phyloP scores from a whole-genome alignment of 2,329 filamentous ascomycete genomes.

The Colletotrichum lentis region DNA sequence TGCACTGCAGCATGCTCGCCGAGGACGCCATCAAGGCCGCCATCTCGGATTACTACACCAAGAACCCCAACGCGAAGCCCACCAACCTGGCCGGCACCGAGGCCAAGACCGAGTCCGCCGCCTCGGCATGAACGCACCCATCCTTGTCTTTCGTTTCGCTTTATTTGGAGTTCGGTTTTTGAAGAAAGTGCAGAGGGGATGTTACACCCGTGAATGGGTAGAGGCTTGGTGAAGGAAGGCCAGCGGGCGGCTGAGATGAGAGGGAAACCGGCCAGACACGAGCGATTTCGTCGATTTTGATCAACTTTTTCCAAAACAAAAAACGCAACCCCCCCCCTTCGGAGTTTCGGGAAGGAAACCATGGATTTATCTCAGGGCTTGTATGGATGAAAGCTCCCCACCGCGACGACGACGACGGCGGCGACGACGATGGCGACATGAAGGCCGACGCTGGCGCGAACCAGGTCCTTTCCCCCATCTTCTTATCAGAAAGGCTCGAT shows the following conservation, averaged over 20 bases:
- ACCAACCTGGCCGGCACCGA: slow-evolving; percentile 82
- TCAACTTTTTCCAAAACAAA: slow-evolving; percentile 14
- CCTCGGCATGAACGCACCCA: slow-evolving; percentile 12
- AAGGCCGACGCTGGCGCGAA: slow-evolving; percentile 25
- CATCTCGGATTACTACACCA: slow-evolving; percentile 89
- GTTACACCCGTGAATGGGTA: neutral
- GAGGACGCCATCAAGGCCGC: slow-evolving; percentile 92
- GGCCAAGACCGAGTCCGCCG: slow-evolving; percentile 59
- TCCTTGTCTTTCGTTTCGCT: slow-evolving; percentile 5
- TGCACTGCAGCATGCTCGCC: slow-evolving; percentile 91
- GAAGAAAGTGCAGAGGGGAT: slow-evolving; percentile 4
- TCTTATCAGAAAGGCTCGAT: slow-evolving; percentile 5
- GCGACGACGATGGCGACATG: neutral
- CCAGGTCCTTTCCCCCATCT: neutral
- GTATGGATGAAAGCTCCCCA: slow-evolving; percentile 21
- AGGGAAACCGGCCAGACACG: slow-evolving; percentile 1
- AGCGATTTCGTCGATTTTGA: neutral
- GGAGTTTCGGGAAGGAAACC: slow-evolving; percentile 31
- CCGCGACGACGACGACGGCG: slow-evolving; percentile 1
- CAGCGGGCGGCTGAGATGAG: neutral
- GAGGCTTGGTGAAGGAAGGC: neutral
- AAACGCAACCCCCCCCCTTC: slow-evolving; percentile 1
- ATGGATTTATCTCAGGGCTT: slow-evolving; percentile 7
- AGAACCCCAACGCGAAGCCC: slow-evolving; percentile 77
- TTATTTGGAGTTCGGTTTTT: slow-evolving; percentile 23